Evolutionary conservation across 2,329 filamentous ascomycete species (phyloP).

Genomic region (Raffaelea arxii): DNA sequence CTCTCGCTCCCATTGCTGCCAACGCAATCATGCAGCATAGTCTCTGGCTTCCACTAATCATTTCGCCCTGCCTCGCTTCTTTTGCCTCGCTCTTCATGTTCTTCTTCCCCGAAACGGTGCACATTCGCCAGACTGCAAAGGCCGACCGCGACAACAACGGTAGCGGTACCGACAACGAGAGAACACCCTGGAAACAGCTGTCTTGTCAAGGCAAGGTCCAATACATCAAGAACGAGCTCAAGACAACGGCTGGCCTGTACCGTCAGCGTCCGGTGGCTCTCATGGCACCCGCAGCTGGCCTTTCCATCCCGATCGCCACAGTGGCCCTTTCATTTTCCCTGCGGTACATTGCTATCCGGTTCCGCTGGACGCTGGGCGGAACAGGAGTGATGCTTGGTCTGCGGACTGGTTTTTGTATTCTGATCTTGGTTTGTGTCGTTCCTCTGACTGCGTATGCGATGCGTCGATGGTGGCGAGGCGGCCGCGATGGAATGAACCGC

Average conservation of each 20-base stretch:
- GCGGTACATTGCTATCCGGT: neutral
- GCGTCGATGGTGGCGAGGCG: neutral
- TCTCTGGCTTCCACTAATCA: constrained; percentile 6
- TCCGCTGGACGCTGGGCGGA: neutral
- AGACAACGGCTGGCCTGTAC: too few species aligned
- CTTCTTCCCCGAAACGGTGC: constrained; percentile 6
- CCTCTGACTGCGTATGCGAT: neutral
- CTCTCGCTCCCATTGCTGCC: constrained; percentile 6
- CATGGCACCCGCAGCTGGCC: neutral
- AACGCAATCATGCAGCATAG: constrained; percentile 6
- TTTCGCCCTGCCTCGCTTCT: constrained; percentile 4
- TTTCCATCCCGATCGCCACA: constrained; percentile 1
- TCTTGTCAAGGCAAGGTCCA: too few species aligned
- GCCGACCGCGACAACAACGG: too few species aligned
- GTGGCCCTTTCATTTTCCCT: neutral
- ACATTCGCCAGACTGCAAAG: neutral
- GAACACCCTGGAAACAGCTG: too few species aligned
- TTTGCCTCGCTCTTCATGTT: neutral
- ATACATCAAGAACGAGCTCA: too few species aligned
- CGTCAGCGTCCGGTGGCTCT: neutral
- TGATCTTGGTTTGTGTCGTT: neutral
- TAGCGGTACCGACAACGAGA: too few species aligned
- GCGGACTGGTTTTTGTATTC: neutral
- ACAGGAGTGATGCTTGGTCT: neutral
- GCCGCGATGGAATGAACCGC: neutral